Evolutionary conservation across 2,329 filamentous ascomycete genomes (phyloP).

Genomic region (Sphaerulina populicola): DNA sequence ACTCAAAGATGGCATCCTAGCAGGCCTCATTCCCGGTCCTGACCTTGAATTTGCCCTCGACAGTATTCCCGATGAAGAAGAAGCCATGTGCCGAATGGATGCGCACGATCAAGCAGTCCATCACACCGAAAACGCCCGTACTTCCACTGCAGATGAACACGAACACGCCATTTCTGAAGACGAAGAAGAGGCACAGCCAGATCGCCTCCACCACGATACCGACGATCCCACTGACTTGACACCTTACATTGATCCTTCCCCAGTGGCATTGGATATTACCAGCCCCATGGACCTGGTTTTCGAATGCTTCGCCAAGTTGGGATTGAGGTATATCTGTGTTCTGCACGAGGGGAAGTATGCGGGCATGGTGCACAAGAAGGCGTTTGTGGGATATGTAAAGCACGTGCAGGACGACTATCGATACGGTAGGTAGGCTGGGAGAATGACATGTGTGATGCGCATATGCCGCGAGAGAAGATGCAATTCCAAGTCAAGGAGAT

Average conservation of each 20-base stretch:
- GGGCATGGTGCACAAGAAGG: conserved; percentile 92
- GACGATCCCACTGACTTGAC: conserved; percentile 77
- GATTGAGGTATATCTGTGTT: conserved; percentile 85
- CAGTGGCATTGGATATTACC: conserved; percentile 76
- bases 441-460: not conserved
- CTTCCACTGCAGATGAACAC: conserved; percentile 6
- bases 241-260: conserved; percentile 81
- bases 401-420: conserved; percentile 56
- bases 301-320: conserved; percentile 91
- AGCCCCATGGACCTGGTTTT: conserved; percentile 93
- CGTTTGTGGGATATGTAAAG: conserved; percentile 88
- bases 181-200: not conserved
- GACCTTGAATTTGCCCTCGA: conserved; percentile 92
- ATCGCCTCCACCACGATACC: not conserved
- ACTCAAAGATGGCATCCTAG: conserved; percentile 65
- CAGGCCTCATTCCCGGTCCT: conserved; percentile 85
- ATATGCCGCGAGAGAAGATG: no score
- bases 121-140: conserved; percentile 8
- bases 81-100: conserved; percentile 74
- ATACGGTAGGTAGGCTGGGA: conserved; percentile 9
- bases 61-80: conserved; percentile 62
- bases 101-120: conserved; percentile 47
- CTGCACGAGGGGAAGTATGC: conserved; percentile 74
- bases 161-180: conserved; percentile 9
- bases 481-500: no score